Evolutionary conservation across 176 grass and related monocot genomes (phyloP), one percentile per base, ranked within the genome.

Genomic region (Zoysia japonica): DNA sequence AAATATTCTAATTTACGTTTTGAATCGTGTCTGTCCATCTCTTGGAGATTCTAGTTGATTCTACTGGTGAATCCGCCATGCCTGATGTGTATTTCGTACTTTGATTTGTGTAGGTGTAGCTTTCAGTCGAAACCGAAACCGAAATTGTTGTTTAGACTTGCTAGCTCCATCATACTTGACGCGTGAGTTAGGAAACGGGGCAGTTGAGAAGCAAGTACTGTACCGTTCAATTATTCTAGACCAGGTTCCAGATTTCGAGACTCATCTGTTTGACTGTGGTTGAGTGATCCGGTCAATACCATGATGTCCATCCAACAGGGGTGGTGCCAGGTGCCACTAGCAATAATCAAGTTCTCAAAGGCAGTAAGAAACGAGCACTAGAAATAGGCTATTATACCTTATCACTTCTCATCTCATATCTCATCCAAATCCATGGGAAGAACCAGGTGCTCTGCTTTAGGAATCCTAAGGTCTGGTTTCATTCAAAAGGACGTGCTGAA

Each of bases 261-360:
- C 59, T 71, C 48, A 11, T 76, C 46, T 65, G 71, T 77, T 82
- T n/a, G 61, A 87, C 80, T 67, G 38, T n/a, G 28, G 19, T 28
- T 19, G 42, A 68, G 4, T 83, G 61, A 74, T 74, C 52, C 64
- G 52, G 61, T 72, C 43, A 72, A 28, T 28, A 28, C 28, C 28
- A 28, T 28, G 28, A 28, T 28, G 28, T 28, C 28, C 28, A 28
- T 28, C 28, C 28, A 28, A 19, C 55, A 57, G 6, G 17, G 55
- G 17, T 46, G 9, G 10, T 67, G 38, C 75, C 69, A 28, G 28
- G 28, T 28, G 28, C 1, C 9, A 47, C 2, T 41, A 47, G 39
- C 11, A 69, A 3, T 44, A 60, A 35, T 51, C 10, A 15, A 17
- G 6, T 9, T 9, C 2, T 9, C n/a, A 17, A 57, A 57, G 54